Percentiles rank a stretch among this genome's conserved stretches.
Evolutionary conservation across 2,329 filamentous ascomycete genomes (phyloP).

Genomic region (Ophiosphaerella narmari): DNA sequence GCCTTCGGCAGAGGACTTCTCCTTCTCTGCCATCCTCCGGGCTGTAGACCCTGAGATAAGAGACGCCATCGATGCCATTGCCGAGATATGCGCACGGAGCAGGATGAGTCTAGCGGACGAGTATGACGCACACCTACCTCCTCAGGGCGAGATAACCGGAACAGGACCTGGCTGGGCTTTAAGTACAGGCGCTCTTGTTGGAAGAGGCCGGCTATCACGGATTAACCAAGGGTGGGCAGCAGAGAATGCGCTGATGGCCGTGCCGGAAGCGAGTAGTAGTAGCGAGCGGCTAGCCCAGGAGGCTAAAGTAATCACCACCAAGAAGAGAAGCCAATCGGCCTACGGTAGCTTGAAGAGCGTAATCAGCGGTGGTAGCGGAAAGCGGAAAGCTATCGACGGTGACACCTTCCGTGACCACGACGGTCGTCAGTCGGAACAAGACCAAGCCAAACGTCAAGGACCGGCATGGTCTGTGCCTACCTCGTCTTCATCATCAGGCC

Average conservation of each 20-base stretch:
- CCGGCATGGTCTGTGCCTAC: conserved; percentile 37
- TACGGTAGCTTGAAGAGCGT: conserved; percentile 47
- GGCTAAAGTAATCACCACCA: conserved; percentile 24
- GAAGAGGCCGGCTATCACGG: conserved; percentile 37
- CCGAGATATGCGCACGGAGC: conserved; percentile 66
- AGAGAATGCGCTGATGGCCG: conserved; percentile 50
- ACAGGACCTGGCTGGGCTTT: conserved; percentile 32
- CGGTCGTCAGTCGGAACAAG: conserved; percentile 5
- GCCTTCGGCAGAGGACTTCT: conserved; percentile 59
- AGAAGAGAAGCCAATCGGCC: conserved; percentile 42
- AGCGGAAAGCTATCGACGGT: conserved; percentile 28
- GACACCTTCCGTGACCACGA: conserved; percentile 27
- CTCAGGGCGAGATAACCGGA: conserved; percentile 60
- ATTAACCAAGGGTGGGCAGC: conserved; percentile 41
- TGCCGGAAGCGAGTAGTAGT: conserved; percentile 55
- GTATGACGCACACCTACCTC: conserved; percentile 65
- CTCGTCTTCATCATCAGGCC: conserved; percentile 25
- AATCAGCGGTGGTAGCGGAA: conserved; percentile 42
- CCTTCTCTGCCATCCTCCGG: conserved; percentile 60
- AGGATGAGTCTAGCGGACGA: conserved; percentile 66
- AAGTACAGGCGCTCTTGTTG: conserved; percentile 35
- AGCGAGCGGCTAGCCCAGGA: conserved; percentile 47
- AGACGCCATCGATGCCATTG: conserved; percentile 63
- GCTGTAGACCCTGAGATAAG: conserved; percentile 64
- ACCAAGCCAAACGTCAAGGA: conserved; percentile 15